These are phyloP conservation scores for Musa troglodytarum DNA, from an alignment of 176 grass and related monocot genomes.

Conservation along the genomic window DNA sequence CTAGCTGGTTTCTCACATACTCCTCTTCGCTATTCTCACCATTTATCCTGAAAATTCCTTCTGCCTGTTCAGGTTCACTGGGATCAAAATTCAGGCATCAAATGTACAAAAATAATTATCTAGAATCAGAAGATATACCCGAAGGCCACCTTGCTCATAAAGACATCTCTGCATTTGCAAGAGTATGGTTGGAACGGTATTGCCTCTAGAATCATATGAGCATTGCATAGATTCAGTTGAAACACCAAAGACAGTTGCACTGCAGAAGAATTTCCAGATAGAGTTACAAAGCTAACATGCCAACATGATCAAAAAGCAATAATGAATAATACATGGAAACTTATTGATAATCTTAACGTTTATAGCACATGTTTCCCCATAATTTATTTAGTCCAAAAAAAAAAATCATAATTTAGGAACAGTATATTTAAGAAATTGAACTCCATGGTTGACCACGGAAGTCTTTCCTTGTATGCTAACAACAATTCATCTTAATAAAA, in stretches of 20 bases:
- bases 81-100: constrained; percentile 2
- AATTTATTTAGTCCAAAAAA: not conserved
- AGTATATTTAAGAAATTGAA: not conserved
- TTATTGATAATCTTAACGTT: not conserved
- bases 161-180: constrained; percentile 67
- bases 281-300: constrained; percentile 1
- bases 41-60: constrained; percentile 79
- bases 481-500: not conserved
- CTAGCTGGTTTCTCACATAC: constrained; percentile 60
- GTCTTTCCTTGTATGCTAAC: not conserved
- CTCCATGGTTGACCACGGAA: not conserved
- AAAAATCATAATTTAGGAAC: not conserved
- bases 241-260: constrained; percentile 66
- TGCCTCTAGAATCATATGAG: constrained; percentile 76
- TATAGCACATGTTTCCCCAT: not conserved
- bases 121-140: constrained; percentile 18
- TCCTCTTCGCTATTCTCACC: constrained; percentile 76
- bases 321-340: not conserved
- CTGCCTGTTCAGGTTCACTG: constrained; percentile 44
- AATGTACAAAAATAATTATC: not conserved
- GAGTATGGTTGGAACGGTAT: constrained; percentile 68
- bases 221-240: constrained; percentile 78
- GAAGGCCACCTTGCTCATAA: constrained; percentile 60
- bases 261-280: constrained; percentile 21
- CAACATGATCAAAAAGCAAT: not conserved